Evolutionary conservation across 208 protist species (phyloP).

Genomic region (Angomonas ambiguus): DNA sequence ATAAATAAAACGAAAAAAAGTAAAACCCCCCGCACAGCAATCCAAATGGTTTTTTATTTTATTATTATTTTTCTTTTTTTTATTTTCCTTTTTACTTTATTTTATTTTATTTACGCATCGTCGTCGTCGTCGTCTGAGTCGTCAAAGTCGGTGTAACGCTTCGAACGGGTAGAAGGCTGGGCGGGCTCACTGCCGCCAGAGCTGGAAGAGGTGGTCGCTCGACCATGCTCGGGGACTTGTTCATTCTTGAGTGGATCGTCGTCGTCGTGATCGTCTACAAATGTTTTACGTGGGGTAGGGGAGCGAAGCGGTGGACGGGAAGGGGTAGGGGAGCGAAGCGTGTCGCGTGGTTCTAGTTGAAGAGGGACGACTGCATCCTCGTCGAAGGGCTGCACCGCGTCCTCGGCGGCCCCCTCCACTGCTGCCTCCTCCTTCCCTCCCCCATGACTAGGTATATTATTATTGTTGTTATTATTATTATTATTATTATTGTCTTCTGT

Average conservation of each 20-base stretch:
- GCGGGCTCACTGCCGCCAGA: slow-evolving; percentile 24
- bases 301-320: slow-evolving; percentile 11
- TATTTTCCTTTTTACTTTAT: slow-evolving; percentile 5
- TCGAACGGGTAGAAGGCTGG: slow-evolving; percentile 7
- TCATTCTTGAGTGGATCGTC: slow-evolving; percentile 22
- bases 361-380: slow-evolving; percentile 13
- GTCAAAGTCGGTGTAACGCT: slow-evolving; percentile 37
- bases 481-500: too few relatives aligned
- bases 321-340: not conserved
- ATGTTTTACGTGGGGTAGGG: slow-evolving; percentile 30
- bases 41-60: not conserved
- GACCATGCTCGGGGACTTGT: slow-evolving; percentile 36
- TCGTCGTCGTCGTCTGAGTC: slow-evolving; percentile 24
- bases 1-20: not conserved
- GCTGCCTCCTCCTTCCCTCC: too few relatives aligned
- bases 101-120: slow-evolving; percentile 13
- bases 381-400: too few relatives aligned
- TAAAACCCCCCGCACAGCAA: not conserved
- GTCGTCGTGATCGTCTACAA: slow-evolving; percentile 19
- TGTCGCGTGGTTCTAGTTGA: slow-evolving; percentile 6
- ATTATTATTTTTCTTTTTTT: not conserved
- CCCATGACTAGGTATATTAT: too few relatives aligned
- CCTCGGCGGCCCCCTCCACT: too few relatives aligned
- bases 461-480: too few relatives aligned
- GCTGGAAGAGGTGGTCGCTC: slow-evolving; percentile 44